Evolutionary conservation across 139 green algal genomes (phyloP), one percentile per base, ranked within the genome.

Genomic region (Auxenochlorella pyrenoidosa): DNA sequence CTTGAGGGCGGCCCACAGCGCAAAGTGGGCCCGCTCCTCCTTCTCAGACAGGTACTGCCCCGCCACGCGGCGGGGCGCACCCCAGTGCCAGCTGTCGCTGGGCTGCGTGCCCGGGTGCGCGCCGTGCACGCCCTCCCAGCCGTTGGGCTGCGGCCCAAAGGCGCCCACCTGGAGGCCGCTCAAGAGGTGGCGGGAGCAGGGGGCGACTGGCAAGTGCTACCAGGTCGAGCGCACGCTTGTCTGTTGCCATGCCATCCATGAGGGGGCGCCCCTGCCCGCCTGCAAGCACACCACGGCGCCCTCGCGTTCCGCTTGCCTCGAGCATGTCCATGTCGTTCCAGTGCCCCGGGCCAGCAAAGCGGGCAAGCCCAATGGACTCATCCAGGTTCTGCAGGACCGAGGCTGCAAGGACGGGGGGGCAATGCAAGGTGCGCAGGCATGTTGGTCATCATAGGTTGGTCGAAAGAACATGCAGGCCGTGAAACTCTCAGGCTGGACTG

Each of bases 291-390:
- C n/a, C n/a, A n/a, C n/a, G n/a, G n/a, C n/a, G n/a, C n/a, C 70
- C 44, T n/a, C 44, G n/a, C 32, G 3, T 15, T 26, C 13, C 3
- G 2, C 80, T n/a, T 82, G 93, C 93, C 93, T 95, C 91, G 21
- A 96, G 91, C 90, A 96, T 93, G 88, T 96, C 70, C 24, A 93
- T 91, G 88, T 96, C 94, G 88, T 96, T 96, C 91, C 92, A 96
- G 3, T 43, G 87, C 0, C 93, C 93, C 5, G 93, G 94, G 0
- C 93, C 94, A 13, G 93, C 93, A 91, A 88, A 93, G 12, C 72
- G 71, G 0, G 87, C 71, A 54, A 96, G 82, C 10, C 91, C 90
- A 22, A 92, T 66, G 0, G 80, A 91, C 36, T 91, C 86, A 63
- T 95, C 91, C 40, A 93, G 79, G 51, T 86, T 91, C 70, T 68